Evolutionary conservation across 108 stramenopile genomes (phyloP).

Genomic region (Stephanodiscus minutulus): DNA sequence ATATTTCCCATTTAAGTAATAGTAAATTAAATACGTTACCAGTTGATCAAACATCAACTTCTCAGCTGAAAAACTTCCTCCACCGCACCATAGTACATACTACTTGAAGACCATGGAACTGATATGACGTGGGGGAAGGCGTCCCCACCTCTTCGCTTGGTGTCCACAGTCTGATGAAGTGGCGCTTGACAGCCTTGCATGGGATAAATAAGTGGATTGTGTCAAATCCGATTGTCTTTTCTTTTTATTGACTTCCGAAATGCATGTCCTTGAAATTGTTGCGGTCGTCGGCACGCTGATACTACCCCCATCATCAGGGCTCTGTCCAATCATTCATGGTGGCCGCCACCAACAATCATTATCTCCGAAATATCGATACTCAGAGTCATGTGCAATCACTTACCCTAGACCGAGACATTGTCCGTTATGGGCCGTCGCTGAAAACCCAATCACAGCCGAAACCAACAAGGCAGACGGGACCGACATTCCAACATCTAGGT

Average conservation of each 20-base stretch:
- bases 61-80: too few species aligned
- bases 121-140: not conserved
- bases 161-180: too few species aligned
- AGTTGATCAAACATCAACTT: too few species aligned
- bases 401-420: not conserved
- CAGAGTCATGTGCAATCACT: not conserved
- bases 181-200: too few species aligned
- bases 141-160: too few species aligned
- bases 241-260: not conserved
- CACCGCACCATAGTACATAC: too few species aligned
- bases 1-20: too few species aligned
- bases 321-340: not conserved
- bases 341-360: not conserved
- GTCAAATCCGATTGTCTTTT: too few species aligned
- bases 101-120: not conserved
- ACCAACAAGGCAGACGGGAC: not conserved
- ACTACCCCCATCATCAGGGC: slow-evolving; percentile 1
- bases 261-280: slow-evolving; percentile 5
- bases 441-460: slow-evolving; percentile 10
- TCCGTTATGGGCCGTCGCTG: slow-evolving; percentile 10
- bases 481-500: not conserved
- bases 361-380: not conserved
- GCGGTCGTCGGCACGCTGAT: slow-evolving; percentile 12
- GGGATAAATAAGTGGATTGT: too few species aligned
- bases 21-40: too few species aligned